phyloP scores from a whole-genome alignment of 192 early-diverging fungal genomes.

The Radiomyces spectabilis region DNA sequence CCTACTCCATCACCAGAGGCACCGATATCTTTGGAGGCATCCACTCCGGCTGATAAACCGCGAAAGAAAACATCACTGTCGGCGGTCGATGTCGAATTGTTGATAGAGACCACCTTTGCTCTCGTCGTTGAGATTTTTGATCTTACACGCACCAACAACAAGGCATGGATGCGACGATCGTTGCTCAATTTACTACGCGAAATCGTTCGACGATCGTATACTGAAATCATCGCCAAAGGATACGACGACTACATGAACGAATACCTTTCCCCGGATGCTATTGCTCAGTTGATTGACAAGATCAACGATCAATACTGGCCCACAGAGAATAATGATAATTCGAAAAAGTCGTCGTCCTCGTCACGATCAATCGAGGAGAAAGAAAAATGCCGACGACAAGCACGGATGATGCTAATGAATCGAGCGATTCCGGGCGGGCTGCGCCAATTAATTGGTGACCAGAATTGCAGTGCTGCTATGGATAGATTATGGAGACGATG shows the following conservation, averaged over 20 bases:
- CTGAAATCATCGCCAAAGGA: conserved; percentile 18
- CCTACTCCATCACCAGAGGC: too few relatives aligned
- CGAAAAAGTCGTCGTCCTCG: not conserved
- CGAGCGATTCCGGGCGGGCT: conserved; percentile 17
- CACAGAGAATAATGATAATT: too few relatives aligned
- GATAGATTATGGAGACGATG: conserved; percentile 22
- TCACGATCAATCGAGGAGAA: conserved; percentile 17
- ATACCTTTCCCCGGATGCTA: conserved; percentile 12
- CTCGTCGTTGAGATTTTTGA: conserved; percentile 27
- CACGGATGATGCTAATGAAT: conserved; percentile 7
- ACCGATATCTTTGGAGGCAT: too few relatives aligned
- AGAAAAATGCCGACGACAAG: conserved; percentile 6
- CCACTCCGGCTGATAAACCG: not conserved
- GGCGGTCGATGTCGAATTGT: conserved; percentile 17
- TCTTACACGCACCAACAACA: conserved; percentile 20
- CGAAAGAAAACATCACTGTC: conserved; percentile 5
- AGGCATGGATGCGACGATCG: conserved; percentile 28
- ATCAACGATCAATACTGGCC: conserved; percentile 22
- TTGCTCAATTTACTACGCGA: conserved; percentile 24
- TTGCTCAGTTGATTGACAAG: conserved; percentile 1
- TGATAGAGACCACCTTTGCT: conserved; percentile 30
- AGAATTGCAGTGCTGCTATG: conserved; percentile 24
- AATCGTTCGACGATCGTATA: conserved; percentile 27
- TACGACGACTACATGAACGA: conserved; percentile 20
- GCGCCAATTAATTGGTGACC: conserved; percentile 26